Evolutionary conservation across 1,284 basidiomycete species (phyloP), one percentile per base, ranked within the genome.

Genomic region (Paramarasmius palmivorus): DNA sequence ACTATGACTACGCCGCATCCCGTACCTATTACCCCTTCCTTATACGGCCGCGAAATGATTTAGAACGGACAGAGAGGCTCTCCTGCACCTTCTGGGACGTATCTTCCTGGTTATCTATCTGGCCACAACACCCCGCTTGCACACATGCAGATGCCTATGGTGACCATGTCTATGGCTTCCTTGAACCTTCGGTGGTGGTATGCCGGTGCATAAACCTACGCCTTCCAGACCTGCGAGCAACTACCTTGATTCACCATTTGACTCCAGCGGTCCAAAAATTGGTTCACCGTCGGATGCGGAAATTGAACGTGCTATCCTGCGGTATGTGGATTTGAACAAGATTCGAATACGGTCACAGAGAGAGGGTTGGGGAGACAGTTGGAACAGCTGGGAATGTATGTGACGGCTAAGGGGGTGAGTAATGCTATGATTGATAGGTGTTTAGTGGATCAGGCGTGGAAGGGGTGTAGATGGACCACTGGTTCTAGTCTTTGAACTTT

Each of bases 331-430:
- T 71, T 75, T 97, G 51, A n/a, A n/a, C n/a, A n/a, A n/a, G n/a
- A n/a, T n/a, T n/a, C n/a, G n/a, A 93, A 93, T 65, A 85, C 84
- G 19, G 81, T 96, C 53, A 96, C 94, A 47, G 97, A 97, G 76
- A 86, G 93, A 61, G 88, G 88, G 61, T 88, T 98, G 52, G 82
- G 95, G 46, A 79, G 84, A 55, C 84, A 86, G 64, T 74, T 98
- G 48, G 92, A 85, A 55, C 80, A 81, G 59, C 94, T 88, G 64
- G 85, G 84, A 23, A 82, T 84, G 73, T 88, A 90, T 65, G 69
- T 92, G 55, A 79, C 82, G 9, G 58, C 80, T 26, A 78, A 84
- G 68, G 72, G 75, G 19, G 74, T 75, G 23, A 89, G 92, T 66
- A 91, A 90, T 62, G 76, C 80, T 50, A 78, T 83, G 19, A 90